These are phyloP conservation scores for Candida alai DNA, from an alignment of 805 yeast species.

Conservation along the genomic window DNA sequence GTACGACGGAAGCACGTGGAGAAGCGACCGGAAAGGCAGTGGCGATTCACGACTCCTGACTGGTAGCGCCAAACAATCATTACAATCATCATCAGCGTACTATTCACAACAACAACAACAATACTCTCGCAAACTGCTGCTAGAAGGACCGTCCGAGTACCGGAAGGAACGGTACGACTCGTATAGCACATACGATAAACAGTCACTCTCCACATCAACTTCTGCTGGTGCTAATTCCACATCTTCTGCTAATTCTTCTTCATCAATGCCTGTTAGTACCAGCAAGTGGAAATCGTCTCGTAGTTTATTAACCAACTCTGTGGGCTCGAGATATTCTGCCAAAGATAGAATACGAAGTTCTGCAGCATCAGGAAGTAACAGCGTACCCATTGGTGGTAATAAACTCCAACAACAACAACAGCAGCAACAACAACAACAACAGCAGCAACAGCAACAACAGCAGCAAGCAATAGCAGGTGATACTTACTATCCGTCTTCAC, in stretches of 20 bases:
- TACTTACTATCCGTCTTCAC: slow-evolving; percentile 25
- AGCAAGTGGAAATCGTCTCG: slow-evolving; percentile 12
- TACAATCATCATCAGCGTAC: not conserved
- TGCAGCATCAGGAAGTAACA: slow-evolving; percentile 5
- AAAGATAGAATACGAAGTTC: slow-evolving; percentile 20
- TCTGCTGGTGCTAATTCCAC: not conserved
- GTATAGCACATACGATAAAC: slow-evolving; percentile 5
- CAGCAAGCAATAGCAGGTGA: slow-evolving; percentile 11
- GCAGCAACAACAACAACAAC: not conserved
- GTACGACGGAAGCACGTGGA: slow-evolving; percentile 9
- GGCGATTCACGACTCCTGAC: slow-evolving; percentile 17
- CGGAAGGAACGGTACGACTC: slow-evolving; percentile 8
- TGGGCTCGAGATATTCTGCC: slow-evolving; percentile 14
- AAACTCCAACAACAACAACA: no score
- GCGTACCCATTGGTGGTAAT: slow-evolving; percentile 12
- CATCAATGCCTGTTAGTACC: slow-evolving; percentile 12
- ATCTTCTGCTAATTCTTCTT: slow-evolving; percentile 4
- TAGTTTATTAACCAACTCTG: slow-evolving; percentile 22
- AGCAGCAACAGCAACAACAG: not conserved
- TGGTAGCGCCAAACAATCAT: not conserved
- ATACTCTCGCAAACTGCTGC: slow-evolving; percentile 3
- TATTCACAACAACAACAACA: slow-evolving; percentile 1
- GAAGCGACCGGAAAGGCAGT: slow-evolving; percentile 13
- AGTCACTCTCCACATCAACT: slow-evolving; percentile 2
- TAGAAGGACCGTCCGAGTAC: slow-evolving; percentile 1